A percentile compares a stretch with the other conserved stretches of the same genome.
These are phyloP conservation scores for Hylodesmum podocarpum DNA, from an alignment of 306 rosid genomes.

Conservation along the genomic window DNA sequence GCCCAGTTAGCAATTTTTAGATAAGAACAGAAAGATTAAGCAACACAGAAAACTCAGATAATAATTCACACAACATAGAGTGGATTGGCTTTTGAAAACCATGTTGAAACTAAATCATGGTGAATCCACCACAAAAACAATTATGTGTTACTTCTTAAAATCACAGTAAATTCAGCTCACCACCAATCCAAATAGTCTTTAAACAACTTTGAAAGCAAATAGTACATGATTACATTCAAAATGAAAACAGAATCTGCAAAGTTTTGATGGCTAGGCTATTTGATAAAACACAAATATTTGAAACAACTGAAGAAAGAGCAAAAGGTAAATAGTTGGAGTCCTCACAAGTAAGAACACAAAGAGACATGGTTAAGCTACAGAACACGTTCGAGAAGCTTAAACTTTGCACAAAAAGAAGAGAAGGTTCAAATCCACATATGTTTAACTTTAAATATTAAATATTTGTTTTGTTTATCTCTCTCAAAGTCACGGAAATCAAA, in stretches of 20 bases:
- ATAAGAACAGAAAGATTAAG: neutral
- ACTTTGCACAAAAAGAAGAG: neutral
- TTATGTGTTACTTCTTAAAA: too few relatives aligned
- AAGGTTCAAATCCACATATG: neutral
- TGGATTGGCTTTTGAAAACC: too few relatives aligned
- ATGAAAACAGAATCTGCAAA: neutral
- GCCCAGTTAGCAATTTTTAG: neutral
- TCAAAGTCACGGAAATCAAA: neutral
- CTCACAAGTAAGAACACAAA: constrained; percentile 3
- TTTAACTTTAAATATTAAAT: neutral
- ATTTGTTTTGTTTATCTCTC: neutral
- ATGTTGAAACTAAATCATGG: too few relatives aligned
- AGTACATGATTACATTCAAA: constrained; percentile 12
- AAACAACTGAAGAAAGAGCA: neutral
- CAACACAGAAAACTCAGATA: neutral
- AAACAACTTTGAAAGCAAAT: neutral
- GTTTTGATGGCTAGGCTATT: too few relatives aligned
- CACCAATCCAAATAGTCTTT: too few relatives aligned
- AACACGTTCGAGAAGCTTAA: constrained; percentile 1
- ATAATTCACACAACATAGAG: neutral
- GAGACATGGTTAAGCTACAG: neutral
- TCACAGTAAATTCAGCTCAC: too few relatives aligned
- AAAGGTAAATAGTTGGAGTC: neutral
- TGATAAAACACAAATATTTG: neutral
- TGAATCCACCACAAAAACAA: too few relatives aligned